phyloP scores from a whole-genome alignment of 306 rosid genomes.

The Acacia melanoxylon region DNA sequence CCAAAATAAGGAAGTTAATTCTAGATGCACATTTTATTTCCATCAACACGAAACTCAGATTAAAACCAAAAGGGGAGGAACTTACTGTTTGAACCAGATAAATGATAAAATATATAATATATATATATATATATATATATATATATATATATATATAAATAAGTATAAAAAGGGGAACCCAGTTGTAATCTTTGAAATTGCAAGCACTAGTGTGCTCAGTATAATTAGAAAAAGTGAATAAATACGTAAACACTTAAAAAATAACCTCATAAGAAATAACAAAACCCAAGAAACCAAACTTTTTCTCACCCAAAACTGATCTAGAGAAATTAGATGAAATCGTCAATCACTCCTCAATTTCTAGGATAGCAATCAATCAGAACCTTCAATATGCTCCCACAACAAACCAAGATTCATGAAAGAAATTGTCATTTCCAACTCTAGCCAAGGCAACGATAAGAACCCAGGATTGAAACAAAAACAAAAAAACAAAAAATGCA shows the following conservation, averaged over 20 bases:
- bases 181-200: conserved; percentile 20
- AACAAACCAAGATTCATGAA: conserved; percentile 20
- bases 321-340: conserved; percentile 29
- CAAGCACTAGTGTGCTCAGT: conserved; percentile 4
- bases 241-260: conserved; percentile 24
- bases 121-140: not conserved
- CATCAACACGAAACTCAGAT: conserved; percentile 18
- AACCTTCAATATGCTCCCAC: conserved; percentile 28
- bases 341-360: conserved; percentile 28
- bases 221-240: conserved; percentile 7
- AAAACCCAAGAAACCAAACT: conserved; percentile 9
- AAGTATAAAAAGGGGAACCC: not conserved
- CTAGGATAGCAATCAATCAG: conserved; percentile 16
- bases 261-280: not conserved
- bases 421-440: conserved; percentile 39
- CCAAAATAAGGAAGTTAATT: conserved; percentile 5
- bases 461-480: not conserved
- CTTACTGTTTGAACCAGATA: not conserved
- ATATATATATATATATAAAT: too few species aligned
- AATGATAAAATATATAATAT: not conserved
- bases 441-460: conserved; percentile 17
- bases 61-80: not conserved
- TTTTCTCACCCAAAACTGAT: conserved; percentile 27
- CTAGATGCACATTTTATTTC: conserved; percentile 30
- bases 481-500: conserved; percentile 24